phyloP scores from a whole-genome alignment of 1,139 yeast genomes.

The Candida freyschussii region DNA sequence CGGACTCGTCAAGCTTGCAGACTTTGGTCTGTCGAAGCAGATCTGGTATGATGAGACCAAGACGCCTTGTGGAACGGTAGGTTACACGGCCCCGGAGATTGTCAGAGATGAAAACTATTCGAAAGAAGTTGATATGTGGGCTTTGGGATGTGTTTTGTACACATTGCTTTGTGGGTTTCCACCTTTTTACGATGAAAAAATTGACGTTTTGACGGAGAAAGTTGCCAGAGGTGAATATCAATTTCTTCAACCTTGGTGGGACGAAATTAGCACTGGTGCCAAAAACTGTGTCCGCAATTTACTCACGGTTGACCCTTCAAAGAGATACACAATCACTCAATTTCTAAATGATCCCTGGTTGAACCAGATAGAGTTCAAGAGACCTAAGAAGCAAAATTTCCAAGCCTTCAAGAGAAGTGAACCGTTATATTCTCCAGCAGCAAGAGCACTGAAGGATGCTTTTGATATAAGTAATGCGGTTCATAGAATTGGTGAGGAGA shows the following conservation, averaged over 20 bases:
- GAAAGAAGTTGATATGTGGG: constrained; percentile 94
- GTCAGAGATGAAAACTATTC: constrained; percentile 82
- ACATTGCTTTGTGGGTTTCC: constrained; percentile 93
- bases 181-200: constrained; percentile 88
- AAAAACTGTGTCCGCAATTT: constrained; percentile 71
- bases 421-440: constrained; percentile 70
- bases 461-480: constrained; percentile 94
- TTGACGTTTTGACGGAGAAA: constrained; percentile 74
- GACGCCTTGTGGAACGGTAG: constrained; percentile 89
- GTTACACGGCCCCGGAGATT: constrained; percentile 93
- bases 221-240: constrained; percentile 81
- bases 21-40: constrained; percentile 88
- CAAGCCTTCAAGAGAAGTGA: constrained; percentile 21
- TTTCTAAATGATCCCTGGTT: constrained; percentile 84
- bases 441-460: constrained; percentile 88
- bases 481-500: constrained; percentile 88
- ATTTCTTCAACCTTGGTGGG: constrained; percentile 96
- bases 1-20: constrained; percentile 83
- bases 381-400: constrained; percentile 18
- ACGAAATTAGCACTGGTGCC: constrained; percentile 77
- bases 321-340: constrained; percentile 73
- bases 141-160: constrained; percentile 87
- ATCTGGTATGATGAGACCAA: constrained; percentile 63
- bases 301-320: constrained; percentile 75
- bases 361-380: constrained; percentile 19